Evolutionary conservation across 2,329 filamentous ascomycete genomes (phyloP), one percentile per base, ranked within the genome.

Genomic region (Neoscytalidium dimidiatum): DNA sequence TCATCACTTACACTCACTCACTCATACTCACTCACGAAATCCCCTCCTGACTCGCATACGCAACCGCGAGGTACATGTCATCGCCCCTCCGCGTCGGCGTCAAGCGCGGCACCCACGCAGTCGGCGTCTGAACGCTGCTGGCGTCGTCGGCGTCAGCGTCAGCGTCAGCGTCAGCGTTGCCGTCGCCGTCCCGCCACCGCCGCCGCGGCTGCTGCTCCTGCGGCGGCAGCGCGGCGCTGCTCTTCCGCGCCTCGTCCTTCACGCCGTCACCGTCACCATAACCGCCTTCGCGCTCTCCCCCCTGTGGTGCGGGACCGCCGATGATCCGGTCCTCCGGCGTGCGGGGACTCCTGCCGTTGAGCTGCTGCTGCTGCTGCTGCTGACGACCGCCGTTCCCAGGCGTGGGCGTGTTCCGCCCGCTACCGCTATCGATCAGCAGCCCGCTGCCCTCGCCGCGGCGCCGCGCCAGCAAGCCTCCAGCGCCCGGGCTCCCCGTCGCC

Each of bases 71-170:
- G 44, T 85, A 89, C 66, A 92, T 71, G 72, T 91, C 88, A 28
- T 89, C 86, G 0, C 90, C 89, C 56, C 86, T 82, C 66, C 88
- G 79, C 64, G 86, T 88, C 2, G 90, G 90, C 51, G 89, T 92
- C 70, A 92, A 71, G 68, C 83, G 84, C 3, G 88, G 88, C 69
- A 87, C 29, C 46, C 58, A 80, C 87, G 88, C n/a, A n/a, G n/a
- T 89, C 1, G 82, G 82, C 0, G 87, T 66, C 67, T 13, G n/a
- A n/a, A n/a, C 44, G 60, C 61, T 65, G 63, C 31, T 61, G 33
- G 3, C 65, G 38, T 23, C 52, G 29, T 35, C 29, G 26, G n/a
- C 14, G 14, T n/a, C n/a, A n/a, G n/a, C n/a, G n/a, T n/a, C n/a
- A n/a, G n/a, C n/a, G n/a, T n/a, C n/a, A n/a, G n/a, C n/a, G n/a